Evolutionary conservation across 768 basidiomycete genomes (phyloP), one percentile per base, ranked within the genome.

Genomic region (Calocera cornea): DNA sequence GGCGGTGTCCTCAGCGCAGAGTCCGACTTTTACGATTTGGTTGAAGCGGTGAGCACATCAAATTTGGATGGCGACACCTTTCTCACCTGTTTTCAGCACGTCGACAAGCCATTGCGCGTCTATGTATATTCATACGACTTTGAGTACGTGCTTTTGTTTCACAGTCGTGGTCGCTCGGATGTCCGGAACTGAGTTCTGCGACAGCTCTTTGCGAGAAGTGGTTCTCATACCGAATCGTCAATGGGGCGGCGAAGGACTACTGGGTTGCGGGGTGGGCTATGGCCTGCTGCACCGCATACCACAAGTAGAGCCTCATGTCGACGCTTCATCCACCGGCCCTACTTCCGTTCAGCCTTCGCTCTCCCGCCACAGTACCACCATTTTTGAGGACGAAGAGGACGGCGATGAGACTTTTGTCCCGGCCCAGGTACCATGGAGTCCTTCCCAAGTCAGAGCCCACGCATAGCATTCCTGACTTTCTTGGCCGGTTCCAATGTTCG

Each of bases 91-190:
- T 14, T 68, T 5, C 68, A 97, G 91, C 93, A 98, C 76, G 83
- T 93, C 64, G 95, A 98, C 72, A 94, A 93, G 77, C 92, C 95
- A 10, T 76, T 98, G 31, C 83, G 93, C 29, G 88, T 97, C 31
- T 97, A 95, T 73, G 95, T 99, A 5, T 99, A 98, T 77, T 97
- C 94, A 16, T 87, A 92, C 70, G 95, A 97, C 77, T 94, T 97
- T 75, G 92, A 97, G 93, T 95, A 77, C 65, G 92, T 80, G 34
- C 67, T 60, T 1, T 67, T 27, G 64, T 67, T 38, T 41, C 68
- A 34, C 68, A 70, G 65, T 29, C 16, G 31, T 68, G 22, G 33
- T 44, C 64, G 36, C 54, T 38, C 34, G n/a, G n/a, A n/a, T n/a
- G n/a, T n/a, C n/a, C n/a, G n/a, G n/a, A n/a, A 64, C 29, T 72